Percentiles rank a stretch among this genome's conserved stretches.
Evolutionary conservation across 148 eudicot species (phyloP).

Genomic region (Spergularia marina): DNA sequence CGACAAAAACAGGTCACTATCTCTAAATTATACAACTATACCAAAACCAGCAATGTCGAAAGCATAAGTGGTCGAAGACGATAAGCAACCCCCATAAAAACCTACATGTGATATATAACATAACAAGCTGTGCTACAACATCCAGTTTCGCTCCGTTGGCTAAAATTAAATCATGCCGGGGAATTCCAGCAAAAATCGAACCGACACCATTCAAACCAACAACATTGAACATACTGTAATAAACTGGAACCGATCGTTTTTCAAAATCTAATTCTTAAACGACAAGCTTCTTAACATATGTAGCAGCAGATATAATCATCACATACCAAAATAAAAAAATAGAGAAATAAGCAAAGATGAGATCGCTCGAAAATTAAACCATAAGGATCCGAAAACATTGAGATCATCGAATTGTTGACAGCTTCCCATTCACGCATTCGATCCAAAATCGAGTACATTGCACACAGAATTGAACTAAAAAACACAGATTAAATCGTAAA

Average conservation of each 20-base stretch:
- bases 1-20: neutral
- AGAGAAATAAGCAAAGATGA: neutral
- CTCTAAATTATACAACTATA: neutral
- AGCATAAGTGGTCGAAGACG: neutral
- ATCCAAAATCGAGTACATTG: constrained; percentile 3
- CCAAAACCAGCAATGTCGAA: neutral
- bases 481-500: neutral
- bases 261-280: neutral
- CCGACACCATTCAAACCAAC: neutral
- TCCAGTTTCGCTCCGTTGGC: neutral
- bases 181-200: neutral
- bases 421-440: neutral
- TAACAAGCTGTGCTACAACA: neutral
- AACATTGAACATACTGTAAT: neutral
- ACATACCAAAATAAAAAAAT: no score
- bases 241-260: neutral
- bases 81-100: neutral
- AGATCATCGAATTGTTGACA: constrained; percentile 5
- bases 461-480: neutral
- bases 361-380: constrained; percentile 8
- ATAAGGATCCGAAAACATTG: constrained; percentile 26
- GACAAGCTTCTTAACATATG: neutral
- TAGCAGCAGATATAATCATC: neutral
- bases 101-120: neutral
- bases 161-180: neutral